Base-by-base conservation (phyloP, 2,329 filamentous ascomycete species). In the Fusarium caatingaense region DNA sequence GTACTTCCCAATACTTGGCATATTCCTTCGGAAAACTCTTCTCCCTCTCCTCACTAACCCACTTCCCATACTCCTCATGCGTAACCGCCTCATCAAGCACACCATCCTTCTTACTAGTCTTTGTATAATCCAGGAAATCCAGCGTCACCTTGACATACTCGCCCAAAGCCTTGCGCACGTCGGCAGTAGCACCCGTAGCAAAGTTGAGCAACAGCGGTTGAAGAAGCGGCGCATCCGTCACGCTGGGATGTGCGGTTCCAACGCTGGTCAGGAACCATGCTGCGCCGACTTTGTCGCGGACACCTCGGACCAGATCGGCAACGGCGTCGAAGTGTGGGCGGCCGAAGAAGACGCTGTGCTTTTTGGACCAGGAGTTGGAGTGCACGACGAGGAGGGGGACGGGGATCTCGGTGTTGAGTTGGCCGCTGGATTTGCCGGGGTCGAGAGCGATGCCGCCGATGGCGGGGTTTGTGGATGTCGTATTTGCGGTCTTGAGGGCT, bases 151-250 rank as follows among this genome's bases (percentile, higher is more conserved):
- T 81, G 28, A 91, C 87, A 70, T 92, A 91, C 76, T 90, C 85
- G 30, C 80, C 76, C 44, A 91, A 75, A 1, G 87, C 89, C 60
- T 87, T 83, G 45, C 81, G 81, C 2, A 85, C 85, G 56, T 88
- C 80, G n/a, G 90, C 83, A 2, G 82, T 85, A 0, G 89, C 86
- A 0, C 88, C 88, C 0, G 89, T 91, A 0, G 87, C 87, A 80
- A 87, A 86, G 59, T 86, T 84, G 46, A 92, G 81, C 28, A 92
- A 79, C 53, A 85, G 78, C 0, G 89, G 89, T 64, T 91, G 85
- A 10, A 92, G 83, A 5, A 92, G 80, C 1, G 89, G 89, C 18
- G 89, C 90, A 72, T 92, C 90, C 0, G 90, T 91, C 21, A 91
- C 87, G 12, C 85, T 88, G 1, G 90, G 88, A 72, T 92, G 90